These are phyloP conservation scores for Mrakia hoshinonis DNA, from an alignment of 768 basidiomycete species.

Conservation along the genomic window DNA sequence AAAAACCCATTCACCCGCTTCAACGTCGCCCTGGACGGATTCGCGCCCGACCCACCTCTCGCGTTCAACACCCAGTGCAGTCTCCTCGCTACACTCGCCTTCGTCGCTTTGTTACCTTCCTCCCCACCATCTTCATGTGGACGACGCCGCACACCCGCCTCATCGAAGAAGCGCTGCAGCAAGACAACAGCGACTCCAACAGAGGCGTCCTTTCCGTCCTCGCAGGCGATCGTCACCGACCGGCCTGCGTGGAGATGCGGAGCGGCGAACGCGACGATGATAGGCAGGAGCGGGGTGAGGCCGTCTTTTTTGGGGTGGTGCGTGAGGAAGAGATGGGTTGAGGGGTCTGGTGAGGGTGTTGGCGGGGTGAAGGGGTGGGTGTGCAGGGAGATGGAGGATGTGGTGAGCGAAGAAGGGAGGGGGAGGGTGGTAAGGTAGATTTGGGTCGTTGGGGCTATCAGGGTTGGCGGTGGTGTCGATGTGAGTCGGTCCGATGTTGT, in stretches of 20 bases:
- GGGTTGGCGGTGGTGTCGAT: too few species aligned
- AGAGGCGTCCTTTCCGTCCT: slow-evolving; percentile 53
- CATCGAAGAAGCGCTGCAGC: slow-evolving; percentile 54
- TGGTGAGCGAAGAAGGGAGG: background rate
- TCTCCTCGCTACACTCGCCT: slow-evolving; percentile 59
- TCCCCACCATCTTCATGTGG: background rate
- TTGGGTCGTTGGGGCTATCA: background rate
- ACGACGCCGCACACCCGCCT: slow-evolving; percentile 43
- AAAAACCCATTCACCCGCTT: slow-evolving; percentile 69
- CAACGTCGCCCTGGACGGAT: slow-evolving; percentile 73
- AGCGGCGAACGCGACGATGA: slow-evolving; percentile 47
- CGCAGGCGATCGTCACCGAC: slow-evolving; percentile 50
- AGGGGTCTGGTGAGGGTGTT: background rate
- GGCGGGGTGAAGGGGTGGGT: background rate
- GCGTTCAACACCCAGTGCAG: slow-evolving; percentile 74
- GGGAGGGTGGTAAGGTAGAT: slow-evolving; percentile 7
- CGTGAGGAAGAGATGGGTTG: background rate
- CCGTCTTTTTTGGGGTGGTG: slow-evolving; percentile 13
- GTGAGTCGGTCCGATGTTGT: too few species aligned
- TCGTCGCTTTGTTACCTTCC: slow-evolving; percentile 41
- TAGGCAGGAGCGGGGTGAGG: slow-evolving; percentile 44
- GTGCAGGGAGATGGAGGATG: background rate
- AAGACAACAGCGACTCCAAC: slow-evolving; percentile 58
- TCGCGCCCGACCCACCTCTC: slow-evolving; percentile 52
- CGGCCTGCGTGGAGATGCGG: slow-evolving; percentile 41